Conservation (phyloP, 148 eudicot species). For the Talinum fruticosum region DNA sequence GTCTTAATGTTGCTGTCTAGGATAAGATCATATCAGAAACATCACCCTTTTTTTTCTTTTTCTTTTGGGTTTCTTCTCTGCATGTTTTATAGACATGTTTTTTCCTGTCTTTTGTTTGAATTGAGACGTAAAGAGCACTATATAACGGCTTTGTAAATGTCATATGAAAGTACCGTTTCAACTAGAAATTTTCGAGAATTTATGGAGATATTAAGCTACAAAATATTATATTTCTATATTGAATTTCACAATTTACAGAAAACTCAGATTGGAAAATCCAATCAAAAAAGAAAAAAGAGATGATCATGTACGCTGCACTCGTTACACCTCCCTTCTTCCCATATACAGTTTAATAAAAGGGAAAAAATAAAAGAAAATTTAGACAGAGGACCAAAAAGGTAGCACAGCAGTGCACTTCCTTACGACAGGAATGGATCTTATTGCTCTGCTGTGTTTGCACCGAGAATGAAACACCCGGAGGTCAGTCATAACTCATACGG, state of each 20-base stretch:
- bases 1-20: not conserved
- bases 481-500: slow-evolving; percentile 11
- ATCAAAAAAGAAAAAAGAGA: not conserved
- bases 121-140: no score
- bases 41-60: not conserved
- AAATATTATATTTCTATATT: not conserved
- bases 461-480: not conserved
- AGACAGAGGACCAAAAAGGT: not conserved
- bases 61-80: not conserved
- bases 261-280: not conserved
- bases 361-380: not conserved
- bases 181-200: not conserved
- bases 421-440: no score
- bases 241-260: not conserved
- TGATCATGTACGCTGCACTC: slow-evolving; percentile 5
- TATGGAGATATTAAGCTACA: not conserved
- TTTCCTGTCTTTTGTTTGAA: not conserved
- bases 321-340: slow-evolving; percentile 16
- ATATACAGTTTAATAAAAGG: slow-evolving; percentile 12
- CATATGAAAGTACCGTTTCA: not conserved
- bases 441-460: no score
- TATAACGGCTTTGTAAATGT: not conserved
- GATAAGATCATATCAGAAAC: not conserved
- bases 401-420: no score
- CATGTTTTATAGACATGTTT: not conserved